These are phyloP conservation scores for Dothistroma septosporum DNA, from an alignment of 2,329 filamentous ascomycete species.

Conservation along the genomic window DNA sequence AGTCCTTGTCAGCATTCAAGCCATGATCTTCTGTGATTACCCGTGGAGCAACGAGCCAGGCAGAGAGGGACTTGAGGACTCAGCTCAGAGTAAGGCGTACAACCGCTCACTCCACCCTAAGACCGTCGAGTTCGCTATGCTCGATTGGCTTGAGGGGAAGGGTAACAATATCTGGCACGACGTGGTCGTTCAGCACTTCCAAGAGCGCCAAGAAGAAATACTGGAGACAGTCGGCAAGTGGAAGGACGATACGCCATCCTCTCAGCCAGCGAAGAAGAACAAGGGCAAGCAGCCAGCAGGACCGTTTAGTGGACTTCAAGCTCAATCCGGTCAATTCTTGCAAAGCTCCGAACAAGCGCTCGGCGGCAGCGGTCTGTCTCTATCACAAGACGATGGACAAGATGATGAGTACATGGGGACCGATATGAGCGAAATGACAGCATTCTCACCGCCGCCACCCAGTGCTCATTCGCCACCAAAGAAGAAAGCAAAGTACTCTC, in stretches of 20 bases:
- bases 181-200: slow-evolving; percentile 16
- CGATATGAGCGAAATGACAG: neutral
- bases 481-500: no score
- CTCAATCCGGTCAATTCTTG: neutral
- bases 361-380: neutral
- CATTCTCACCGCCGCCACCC: no score
- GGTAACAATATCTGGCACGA: slow-evolving; percentile 12
- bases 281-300: neutral
- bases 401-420: neutral
- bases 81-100: slow-evolving; percentile 24
- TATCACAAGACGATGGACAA: neutral
- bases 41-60: slow-evolving; percentile 56
- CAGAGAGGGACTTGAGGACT: slow-evolving; percentile 18
- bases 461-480: no score
- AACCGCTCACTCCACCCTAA: slow-evolving; percentile 28
- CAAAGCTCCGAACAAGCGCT: neutral
- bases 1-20: slow-evolving; percentile 51
- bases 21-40: slow-evolving; percentile 54
- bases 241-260: neutral
- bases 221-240: slow-evolving; percentile 9
- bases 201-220: slow-evolving; percentile 8
- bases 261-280: neutral
- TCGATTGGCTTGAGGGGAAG: slow-evolving; percentile 32
- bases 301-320: neutral
- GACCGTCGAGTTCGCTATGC: slow-evolving; percentile 34